Evolutionary conservation across 2,329 filamentous ascomycete genomes (phyloP).

Genomic region (Diaporthe caulivora): DNA sequence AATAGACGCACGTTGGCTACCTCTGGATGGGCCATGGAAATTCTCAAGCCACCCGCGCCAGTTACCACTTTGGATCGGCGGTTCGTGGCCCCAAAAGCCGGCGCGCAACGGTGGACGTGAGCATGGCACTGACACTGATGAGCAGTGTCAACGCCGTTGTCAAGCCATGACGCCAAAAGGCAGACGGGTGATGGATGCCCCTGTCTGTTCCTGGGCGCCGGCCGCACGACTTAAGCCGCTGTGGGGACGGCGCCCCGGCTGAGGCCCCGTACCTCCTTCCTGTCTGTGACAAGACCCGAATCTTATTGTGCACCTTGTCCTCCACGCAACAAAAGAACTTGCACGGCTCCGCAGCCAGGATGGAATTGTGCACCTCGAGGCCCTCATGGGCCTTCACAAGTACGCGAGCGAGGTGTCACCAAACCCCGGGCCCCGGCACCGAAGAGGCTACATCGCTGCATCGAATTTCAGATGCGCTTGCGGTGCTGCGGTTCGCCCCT

Average conservation of each 20-base stretch:
- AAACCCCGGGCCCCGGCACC: conserved; percentile 13
- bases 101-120: conserved; percentile 27
- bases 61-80: not conserved
- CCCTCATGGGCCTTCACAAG: conserved; percentile 4
- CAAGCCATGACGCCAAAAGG: conserved; percentile 30
- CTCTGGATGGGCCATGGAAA: conserved; percentile 1
- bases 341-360: not conserved
- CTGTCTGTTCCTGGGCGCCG: conserved; percentile 19
- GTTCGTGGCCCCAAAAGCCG: conserved; percentile 3
- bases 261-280: conserved; percentile 30
- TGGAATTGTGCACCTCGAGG: conserved; percentile 13
- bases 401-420: not conserved
- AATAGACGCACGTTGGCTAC: not conserved
- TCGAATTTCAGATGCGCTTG: conserved; percentile 18
- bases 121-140: conserved; percentile 24
- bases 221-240: conserved; percentile 25
- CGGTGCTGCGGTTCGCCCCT: conserved; percentile 20
- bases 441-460: not conserved
- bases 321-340: not conserved
- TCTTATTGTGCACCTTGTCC: conserved; percentile 11
- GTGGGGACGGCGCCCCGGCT: conserved; percentile 30
- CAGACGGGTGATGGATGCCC: conserved; percentile 23
- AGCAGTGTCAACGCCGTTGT: conserved; percentile 29
- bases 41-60: conserved; percentile 25
- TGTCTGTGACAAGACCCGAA: conserved; percentile 36